Evolutionary conservation across 805 yeast species (phyloP).

Genomic region (Lipomyces japonicus): DNA sequence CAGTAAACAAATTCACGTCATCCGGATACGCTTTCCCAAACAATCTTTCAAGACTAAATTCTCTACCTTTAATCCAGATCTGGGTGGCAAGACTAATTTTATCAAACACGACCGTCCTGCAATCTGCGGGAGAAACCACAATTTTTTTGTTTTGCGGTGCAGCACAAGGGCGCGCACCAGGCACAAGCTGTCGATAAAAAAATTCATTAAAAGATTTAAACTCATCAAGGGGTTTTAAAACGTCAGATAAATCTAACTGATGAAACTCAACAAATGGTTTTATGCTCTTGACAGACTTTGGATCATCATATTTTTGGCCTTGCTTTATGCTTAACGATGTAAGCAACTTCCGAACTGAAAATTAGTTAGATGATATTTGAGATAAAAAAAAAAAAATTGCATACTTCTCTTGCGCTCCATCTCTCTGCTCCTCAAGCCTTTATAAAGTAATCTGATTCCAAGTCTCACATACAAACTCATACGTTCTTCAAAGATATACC

Average conservation of each 20-base stretch:
- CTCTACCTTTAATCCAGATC: conserved; percentile 86
- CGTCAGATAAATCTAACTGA: conserved; percentile 70
- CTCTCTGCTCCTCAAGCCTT: conserved; percentile 59
- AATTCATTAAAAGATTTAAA: conserved; percentile 82
- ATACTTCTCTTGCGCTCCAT: conserved; percentile 48
- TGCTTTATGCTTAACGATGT: conserved; percentile 69
- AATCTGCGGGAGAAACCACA: conserved; percentile 79
- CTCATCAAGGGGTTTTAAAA: conserved; percentile 48
- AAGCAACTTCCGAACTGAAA: conserved; percentile 52
- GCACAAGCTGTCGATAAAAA: conserved; percentile 72
- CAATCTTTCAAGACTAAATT: conserved; percentile 64
- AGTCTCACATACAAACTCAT: conserved; percentile 84
- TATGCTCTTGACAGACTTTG: conserved; percentile 63
- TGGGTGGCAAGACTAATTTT: conserved; percentile 58
- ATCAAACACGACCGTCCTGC: conserved; percentile 70
- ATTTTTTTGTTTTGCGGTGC: conserved; percentile 48
- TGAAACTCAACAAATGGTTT: conserved; percentile 78
- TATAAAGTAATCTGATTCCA: conserved; percentile 80
- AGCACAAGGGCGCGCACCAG: conserved; percentile 68
- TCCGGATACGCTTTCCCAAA: conserved; percentile 45
- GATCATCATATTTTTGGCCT: conserved; percentile 77
- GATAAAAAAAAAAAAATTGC: not conserved
- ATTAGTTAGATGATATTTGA: not conserved
- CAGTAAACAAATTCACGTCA: conserved; percentile 38
- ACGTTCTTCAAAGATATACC: conserved; percentile 86